These are phyloP conservation scores for Paraleonurus japonicus DNA, from an alignment of 257 asterid species.

Conservation along the genomic window DNA sequence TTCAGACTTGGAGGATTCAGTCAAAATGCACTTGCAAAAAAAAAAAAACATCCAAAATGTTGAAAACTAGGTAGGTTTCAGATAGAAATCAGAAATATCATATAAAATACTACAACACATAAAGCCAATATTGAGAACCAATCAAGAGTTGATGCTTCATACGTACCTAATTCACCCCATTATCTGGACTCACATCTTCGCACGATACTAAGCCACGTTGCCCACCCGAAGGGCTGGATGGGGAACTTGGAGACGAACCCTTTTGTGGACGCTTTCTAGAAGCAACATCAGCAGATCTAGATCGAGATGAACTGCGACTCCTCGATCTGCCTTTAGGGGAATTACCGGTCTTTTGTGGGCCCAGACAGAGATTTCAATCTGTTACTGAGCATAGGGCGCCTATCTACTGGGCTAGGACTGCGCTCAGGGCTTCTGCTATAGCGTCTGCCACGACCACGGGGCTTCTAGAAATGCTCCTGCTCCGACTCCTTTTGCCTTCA, in stretches of 20 bases:
- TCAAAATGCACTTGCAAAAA: background rate
- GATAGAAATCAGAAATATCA: slow-evolving; percentile 21
- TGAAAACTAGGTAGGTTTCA: background rate
- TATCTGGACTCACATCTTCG: slow-evolving; percentile 53
- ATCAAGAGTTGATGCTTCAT: slow-evolving; percentile 15
- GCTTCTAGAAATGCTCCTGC: slow-evolving; percentile 70
- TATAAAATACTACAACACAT: slow-evolving; percentile 7
- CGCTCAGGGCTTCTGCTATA: slow-evolving; percentile 66
- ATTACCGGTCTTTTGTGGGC: slow-evolving; percentile 48
- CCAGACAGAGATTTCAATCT: slow-evolving; percentile 80
- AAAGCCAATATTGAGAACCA: background rate
- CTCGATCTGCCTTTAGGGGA: slow-evolving; percentile 45
- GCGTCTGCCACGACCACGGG: slow-evolving; percentile 58
- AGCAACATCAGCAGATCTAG: slow-evolving; percentile 52
- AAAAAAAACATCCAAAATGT: background rate
- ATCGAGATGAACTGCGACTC: slow-evolving; percentile 46
- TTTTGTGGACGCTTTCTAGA: slow-evolving; percentile 36
- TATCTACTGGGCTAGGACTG: slow-evolving; percentile 58
- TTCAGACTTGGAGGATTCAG: background rate
- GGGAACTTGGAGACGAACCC: slow-evolving; percentile 37
- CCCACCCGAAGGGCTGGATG: slow-evolving; percentile 58
- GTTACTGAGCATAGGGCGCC: slow-evolving; percentile 54
- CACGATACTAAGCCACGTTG: slow-evolving; percentile 48
- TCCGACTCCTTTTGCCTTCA: slow-evolving; percentile 53
- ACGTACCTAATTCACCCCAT: slow-evolving; percentile 37